These are phyloP conservation scores for Verticillium dahliae DNA, from an alignment of 2,329 filamentous ascomycete genomes.

Conservation along the genomic window DNA sequence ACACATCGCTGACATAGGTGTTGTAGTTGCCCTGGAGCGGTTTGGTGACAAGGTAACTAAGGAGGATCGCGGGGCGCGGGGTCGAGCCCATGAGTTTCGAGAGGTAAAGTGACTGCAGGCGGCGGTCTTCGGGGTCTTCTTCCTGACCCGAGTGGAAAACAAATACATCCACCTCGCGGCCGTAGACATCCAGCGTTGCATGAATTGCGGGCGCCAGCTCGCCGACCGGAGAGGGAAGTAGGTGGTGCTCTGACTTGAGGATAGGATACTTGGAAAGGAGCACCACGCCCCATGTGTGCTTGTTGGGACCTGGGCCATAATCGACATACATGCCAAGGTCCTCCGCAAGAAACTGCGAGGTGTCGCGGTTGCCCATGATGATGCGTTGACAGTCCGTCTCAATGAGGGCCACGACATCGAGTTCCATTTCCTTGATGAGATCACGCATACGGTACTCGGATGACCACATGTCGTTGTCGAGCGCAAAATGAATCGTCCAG, in stretches of 20 bases:
- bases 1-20: slow-evolving; percentile 79
- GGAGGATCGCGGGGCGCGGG: slow-evolving; percentile 71
- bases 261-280: slow-evolving; percentile 97
- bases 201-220: slow-evolving; percentile 95
- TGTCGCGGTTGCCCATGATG: slow-evolving; percentile 98
- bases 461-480: slow-evolving; percentile 99
- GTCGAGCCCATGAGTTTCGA: slow-evolving; percentile 81
- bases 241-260: slow-evolving; percentile 90
- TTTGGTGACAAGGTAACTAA: slow-evolving; percentile 89
- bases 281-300: slow-evolving; percentile 95
- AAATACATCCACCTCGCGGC: slow-evolving; percentile 82
- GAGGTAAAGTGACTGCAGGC: slow-evolving; percentile 81
- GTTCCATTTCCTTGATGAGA: slow-evolving; percentile 84
- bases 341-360: slow-evolving; percentile 90
- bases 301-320: slow-evolving; percentile 94
- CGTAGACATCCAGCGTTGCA: slow-evolving; percentile 92
- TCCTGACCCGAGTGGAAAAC: slow-evolving; percentile 99
- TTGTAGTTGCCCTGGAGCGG: slow-evolving; percentile 94
- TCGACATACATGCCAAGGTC: slow-evolving; percentile 99
- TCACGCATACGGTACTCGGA: slow-evolving; percentile 92
- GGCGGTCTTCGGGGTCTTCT: slow-evolving; percentile 86
- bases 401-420: slow-evolving; percentile 94
- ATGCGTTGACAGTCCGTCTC: slow-evolving; percentile 93
- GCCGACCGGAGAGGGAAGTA: slow-evolving; percentile 87
- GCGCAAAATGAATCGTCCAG: slow-evolving; percentile 97